Evolutionary conservation across 345 rosid species (phyloP).

Genomic region (Brassica cretica): DNA sequence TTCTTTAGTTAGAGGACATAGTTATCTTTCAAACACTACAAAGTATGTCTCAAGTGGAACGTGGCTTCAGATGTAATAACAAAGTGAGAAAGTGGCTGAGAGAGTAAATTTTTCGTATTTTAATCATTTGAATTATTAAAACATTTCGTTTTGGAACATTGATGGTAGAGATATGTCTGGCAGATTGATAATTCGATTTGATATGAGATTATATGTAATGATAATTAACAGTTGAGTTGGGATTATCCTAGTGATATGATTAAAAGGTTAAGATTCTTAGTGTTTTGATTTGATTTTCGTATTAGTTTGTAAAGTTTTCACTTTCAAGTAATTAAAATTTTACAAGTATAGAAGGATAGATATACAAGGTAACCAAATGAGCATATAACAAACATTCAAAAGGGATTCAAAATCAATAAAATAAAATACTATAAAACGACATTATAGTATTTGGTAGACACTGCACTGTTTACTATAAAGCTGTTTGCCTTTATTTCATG

Average conservation of each 20-base stretch:
- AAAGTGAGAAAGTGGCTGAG: too few relatives aligned
- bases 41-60: too few relatives aligned
- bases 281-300: not conserved
- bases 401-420: not conserved
- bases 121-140: not conserved
- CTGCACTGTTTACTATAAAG: constrained; percentile 37
- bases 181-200: not conserved
- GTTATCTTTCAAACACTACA: too few relatives aligned
- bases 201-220: not conserved
- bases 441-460: not conserved
- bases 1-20: too few relatives aligned
- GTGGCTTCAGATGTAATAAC: too few relatives aligned
- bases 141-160: not conserved
- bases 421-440: not conserved
- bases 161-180: not conserved
- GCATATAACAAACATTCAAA: not conserved
- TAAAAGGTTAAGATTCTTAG: not conserved
- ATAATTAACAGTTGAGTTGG: not conserved
- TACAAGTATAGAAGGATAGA: not conserved
- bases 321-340: not conserved
- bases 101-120: too few relatives aligned
- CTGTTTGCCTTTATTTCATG: constrained; percentile 20
- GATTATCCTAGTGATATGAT: not conserved
- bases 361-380: not conserved
- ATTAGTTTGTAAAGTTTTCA: not conserved